Conservation (phyloP, 148 eudicot genomes). For the Oxyria digyna region DNA sequence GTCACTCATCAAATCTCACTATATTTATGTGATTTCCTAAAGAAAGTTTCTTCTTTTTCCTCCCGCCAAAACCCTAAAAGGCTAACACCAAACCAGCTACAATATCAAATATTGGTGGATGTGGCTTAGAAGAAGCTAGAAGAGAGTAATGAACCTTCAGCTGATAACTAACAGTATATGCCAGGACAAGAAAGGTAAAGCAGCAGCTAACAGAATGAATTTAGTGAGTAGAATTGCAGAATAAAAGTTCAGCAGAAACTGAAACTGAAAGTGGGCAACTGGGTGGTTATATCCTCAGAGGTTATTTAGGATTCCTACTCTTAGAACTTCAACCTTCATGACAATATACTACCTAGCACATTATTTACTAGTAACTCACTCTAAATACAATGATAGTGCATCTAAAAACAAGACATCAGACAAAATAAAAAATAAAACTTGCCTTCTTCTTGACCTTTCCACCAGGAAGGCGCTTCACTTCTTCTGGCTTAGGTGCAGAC, state of each 20-base stretch:
- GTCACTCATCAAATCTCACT: neutral
- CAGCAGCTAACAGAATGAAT: neutral
- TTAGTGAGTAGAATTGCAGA: neutral
- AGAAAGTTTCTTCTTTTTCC: neutral
- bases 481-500: conserved; percentile 64
- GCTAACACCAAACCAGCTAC: neutral
- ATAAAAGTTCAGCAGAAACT: neutral
- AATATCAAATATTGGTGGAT: neutral
- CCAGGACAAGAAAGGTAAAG: neutral
- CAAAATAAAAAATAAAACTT: neutral
- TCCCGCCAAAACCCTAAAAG: neutral
- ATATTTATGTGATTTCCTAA: neutral
- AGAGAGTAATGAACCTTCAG: neutral
- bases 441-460: conserved; percentile 91
- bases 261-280: neutral
- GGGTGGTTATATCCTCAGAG: neutral
- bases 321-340: neutral
- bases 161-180: neutral
- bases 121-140: neutral
- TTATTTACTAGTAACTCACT: neutral
- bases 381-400: neutral
- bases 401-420: neutral
- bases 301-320: neutral
- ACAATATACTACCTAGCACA: neutral
- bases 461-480: conserved; percentile 91